Conservation (phyloP, 306 rosid genomes). For the Trifolium dubium region DNA sequence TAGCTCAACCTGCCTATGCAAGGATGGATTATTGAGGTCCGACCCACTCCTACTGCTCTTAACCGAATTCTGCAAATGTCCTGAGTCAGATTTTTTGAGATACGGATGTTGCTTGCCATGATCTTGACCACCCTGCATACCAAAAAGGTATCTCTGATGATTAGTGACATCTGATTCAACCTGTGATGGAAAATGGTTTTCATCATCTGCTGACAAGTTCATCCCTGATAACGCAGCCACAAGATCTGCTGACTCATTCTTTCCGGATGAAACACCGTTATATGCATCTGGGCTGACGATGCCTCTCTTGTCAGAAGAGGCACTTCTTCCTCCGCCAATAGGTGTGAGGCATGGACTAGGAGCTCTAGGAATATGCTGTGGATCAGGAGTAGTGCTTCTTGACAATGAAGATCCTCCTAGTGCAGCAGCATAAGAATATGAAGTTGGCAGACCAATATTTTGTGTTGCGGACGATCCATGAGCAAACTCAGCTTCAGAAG, state of each 20-base stretch:
- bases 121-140: conserved; percentile 80
- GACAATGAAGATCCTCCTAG: conserved; percentile 90
- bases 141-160: conserved; percentile 70
- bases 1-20: conserved; percentile 65
- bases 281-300: conserved; percentile 64
- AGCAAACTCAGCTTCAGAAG: conserved; percentile 61
- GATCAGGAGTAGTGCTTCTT: conserved; percentile 93
- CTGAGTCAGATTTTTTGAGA: conserved; percentile 72
- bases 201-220: conserved; percentile 74
- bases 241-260: conserved; percentile 72
- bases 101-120: conserved; percentile 68
- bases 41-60: conserved; percentile 59
- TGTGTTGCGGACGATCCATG: conserved; percentile 65
- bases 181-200: conserved; percentile 66
- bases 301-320: conserved; percentile 71
- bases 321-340: conserved; percentile 83
- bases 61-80: conserved; percentile 19
- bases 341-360: conserved; percentile 95
- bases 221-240: conserved; percentile 78
- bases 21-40: conserved; percentile 50
- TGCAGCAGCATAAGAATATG: conserved; percentile 86
- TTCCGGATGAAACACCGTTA: conserved; percentile 62
- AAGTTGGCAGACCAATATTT: conserved; percentile 62
- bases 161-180: conserved; percentile 64
- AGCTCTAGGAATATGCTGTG: conserved; percentile 82